These are phyloP conservation scores for Thelonectria discophora DNA, from an alignment of 2,329 filamentous ascomycete genomes.

Conservation along the genomic window DNA sequence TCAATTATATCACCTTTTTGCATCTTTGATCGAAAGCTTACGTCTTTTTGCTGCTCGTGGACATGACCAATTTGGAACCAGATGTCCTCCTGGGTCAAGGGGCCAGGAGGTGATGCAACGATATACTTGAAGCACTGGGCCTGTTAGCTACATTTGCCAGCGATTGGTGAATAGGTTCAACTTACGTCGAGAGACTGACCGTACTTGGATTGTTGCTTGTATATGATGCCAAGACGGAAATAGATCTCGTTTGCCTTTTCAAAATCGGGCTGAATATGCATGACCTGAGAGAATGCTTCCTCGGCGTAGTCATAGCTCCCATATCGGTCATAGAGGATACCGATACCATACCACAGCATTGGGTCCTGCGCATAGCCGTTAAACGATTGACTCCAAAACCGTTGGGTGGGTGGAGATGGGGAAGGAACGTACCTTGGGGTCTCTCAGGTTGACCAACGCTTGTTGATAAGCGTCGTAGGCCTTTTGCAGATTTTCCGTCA, in stretches of 20 bases:
- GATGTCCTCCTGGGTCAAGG: slow-evolving; percentile 95
- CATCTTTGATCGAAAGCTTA: slow-evolving; percentile 58
- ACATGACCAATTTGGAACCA: slow-evolving; percentile 99
- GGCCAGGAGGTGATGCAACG: slow-evolving; percentile 88
- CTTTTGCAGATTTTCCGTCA: slow-evolving; percentile 98
- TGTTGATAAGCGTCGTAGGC: slow-evolving; percentile 97
- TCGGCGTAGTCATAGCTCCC: slow-evolving; percentile 97
- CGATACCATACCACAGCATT: slow-evolving; percentile 98
- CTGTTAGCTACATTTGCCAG: slow-evolving; percentile 10
- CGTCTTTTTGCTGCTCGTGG: slow-evolving; percentile 98
- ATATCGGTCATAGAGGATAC: slow-evolving; percentile 95
- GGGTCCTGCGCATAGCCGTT: slow-evolving; percentile 71
- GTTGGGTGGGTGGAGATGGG: no score
- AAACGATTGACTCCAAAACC: slow-evolving; percentile 10
- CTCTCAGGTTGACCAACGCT: slow-evolving; percentile 88
- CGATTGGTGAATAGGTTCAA: slow-evolving; percentile 14
- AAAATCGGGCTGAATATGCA: slow-evolving; percentile 97
- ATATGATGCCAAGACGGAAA: slow-evolving; percentile 98
- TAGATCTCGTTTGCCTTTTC: slow-evolving; percentile 99
- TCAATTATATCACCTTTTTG: slow-evolving; percentile 45
- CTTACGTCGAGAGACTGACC: slow-evolving; percentile 87
- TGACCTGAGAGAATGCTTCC: slow-evolving; percentile 97
- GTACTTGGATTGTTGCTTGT: slow-evolving; percentile 98
- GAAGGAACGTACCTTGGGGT: slow-evolving; percentile 78
- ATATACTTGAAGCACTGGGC: slow-evolving; percentile 96